These are phyloP conservation scores for Schizochytrium sp. DNA, from an alignment of 108 stramenopile genomes.

Conservation along the genomic window DNA sequence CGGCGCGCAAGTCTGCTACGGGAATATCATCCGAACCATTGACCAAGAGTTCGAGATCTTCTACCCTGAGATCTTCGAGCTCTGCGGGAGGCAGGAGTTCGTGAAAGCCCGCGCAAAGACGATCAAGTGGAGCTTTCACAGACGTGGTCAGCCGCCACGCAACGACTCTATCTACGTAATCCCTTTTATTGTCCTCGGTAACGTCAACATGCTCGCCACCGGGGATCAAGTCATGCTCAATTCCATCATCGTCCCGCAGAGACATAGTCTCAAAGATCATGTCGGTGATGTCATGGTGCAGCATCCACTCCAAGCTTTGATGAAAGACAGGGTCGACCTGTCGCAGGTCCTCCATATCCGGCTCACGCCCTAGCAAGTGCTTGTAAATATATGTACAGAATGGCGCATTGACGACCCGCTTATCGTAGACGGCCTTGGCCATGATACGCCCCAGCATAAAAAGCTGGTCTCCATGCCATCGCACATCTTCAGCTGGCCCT, in stretches of 20 bases:
- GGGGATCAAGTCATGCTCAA: background rate
- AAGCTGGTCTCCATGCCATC: background rate
- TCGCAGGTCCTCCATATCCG: background rate
- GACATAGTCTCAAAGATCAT: constrained; percentile 33
- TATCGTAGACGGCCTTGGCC: background rate
- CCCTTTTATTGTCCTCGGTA: constrained; percentile 38
- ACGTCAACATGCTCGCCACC: constrained; percentile 27
- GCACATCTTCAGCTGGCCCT: background rate
- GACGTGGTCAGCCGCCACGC: constrained; percentile 19
- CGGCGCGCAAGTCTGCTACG: constrained; percentile 37
- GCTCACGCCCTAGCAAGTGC: background rate
- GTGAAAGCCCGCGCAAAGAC: constrained; percentile 28
- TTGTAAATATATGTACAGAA: constrained; percentile 18
- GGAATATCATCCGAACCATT: constrained; percentile 40
- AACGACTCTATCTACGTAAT: constrained; percentile 35
- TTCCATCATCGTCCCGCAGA: constrained; percentile 19
- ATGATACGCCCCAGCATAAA: background rate
- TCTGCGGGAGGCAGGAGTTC: constrained; percentile 21
- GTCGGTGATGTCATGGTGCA: constrained; percentile 32
- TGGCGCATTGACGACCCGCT: background rate
- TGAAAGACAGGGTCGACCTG: constrained; percentile 26
- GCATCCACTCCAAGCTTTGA: constrained; percentile 40
- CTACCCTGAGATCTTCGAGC: constrained; percentile 21
- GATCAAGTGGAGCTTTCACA: constrained; percentile 19
- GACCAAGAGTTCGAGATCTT: constrained; percentile 29